Percentiles rank a stretch among this genome's conserved stretches.
phyloP scores from a whole-genome alignment of 192 early-diverging fungal genomes.

The Coemansia sp. region DNA sequence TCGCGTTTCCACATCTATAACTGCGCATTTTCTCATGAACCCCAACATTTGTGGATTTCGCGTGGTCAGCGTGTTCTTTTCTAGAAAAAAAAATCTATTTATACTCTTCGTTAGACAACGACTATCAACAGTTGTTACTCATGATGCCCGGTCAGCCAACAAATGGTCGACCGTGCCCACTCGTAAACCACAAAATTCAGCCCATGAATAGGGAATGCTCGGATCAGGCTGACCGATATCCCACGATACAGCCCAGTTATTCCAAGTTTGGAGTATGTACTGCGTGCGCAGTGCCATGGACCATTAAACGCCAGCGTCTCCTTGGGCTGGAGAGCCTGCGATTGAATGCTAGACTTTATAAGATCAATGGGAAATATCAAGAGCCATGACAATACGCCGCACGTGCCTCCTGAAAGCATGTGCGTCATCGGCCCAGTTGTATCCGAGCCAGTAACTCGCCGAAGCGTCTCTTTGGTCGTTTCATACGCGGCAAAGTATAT shows the following conservation, averaged over 20 bases:
- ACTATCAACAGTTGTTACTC: slow-evolving; percentile 14
- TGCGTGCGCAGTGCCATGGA: slow-evolving; percentile 56
- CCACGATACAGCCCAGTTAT: slow-evolving; percentile 71
- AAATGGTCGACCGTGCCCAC: slow-evolving; percentile 52
- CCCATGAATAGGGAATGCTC: slow-evolving; percentile 80
- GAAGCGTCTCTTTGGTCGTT: slow-evolving; percentile 53
- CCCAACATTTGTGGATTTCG: neutral
- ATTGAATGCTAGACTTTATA: slow-evolving; percentile 76
- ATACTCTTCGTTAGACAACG: neutral
- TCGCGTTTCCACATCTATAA: neutral
- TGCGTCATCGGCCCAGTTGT: slow-evolving; percentile 68
- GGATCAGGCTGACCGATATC: slow-evolving; percentile 70
- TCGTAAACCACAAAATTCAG: slow-evolving; percentile 86
- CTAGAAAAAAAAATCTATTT: neutral
- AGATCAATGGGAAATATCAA: slow-evolving; percentile 79
- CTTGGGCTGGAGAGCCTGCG: slow-evolving; percentile 63
- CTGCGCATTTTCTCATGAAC: neutral
- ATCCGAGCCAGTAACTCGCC: slow-evolving; percentile 42
- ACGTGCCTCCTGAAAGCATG: slow-evolving; percentile 75
- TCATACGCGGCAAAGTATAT: slow-evolving; percentile 79
- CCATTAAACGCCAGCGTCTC: slow-evolving; percentile 44
- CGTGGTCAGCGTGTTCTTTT: neutral
- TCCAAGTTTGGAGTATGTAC: slow-evolving; percentile 61
- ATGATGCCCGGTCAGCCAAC: slow-evolving; percentile 29
- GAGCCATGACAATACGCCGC: slow-evolving; percentile 78